These are phyloP conservation scores for Sanghuangporus baumii DNA, from an alignment of 1,284 basidiomycete species.

Conservation along the genomic window DNA sequence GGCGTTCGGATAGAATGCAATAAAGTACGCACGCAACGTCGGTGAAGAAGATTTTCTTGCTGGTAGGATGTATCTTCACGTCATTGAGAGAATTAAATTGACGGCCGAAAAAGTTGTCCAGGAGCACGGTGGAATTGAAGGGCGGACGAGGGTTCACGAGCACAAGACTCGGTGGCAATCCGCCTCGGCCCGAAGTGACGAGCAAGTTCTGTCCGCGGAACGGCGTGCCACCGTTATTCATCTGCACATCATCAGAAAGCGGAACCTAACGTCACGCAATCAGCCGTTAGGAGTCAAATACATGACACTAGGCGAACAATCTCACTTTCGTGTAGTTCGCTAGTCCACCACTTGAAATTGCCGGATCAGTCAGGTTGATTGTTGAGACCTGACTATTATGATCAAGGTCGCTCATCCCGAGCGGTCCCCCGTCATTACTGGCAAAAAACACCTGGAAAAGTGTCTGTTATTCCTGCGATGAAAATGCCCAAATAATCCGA, in stretches of 20 bases:
- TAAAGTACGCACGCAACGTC: conserved; percentile 51
- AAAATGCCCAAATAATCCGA: conserved; percentile 28
- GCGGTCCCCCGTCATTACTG: conserved; percentile 32
- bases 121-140: conserved; percentile 53
- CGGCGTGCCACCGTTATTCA: conserved; percentile 74
- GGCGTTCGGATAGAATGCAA: neutral
- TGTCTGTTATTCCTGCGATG: conserved; percentile 30
- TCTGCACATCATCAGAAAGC: conserved; percentile 42
- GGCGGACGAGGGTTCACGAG: conserved; percentile 62
- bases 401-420: conserved; percentile 35
- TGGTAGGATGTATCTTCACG: conserved; percentile 63
- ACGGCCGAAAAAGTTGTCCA: conserved; percentile 70
- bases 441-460: conserved; percentile 37
- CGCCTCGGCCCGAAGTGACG: conserved; percentile 61
- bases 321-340: conserved; percentile 50
- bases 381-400: conserved; percentile 36
- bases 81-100: conserved; percentile 84
- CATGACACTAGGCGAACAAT: conserved; percentile 10
- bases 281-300: neutral
- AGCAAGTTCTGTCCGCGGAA: conserved; percentile 60
- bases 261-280: conserved; percentile 20
- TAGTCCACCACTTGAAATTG: conserved; percentile 33
- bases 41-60: conserved; percentile 63
- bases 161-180: conserved; percentile 55
- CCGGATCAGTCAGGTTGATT: conserved; percentile 30